phyloP scores from a whole-genome alignment of 2,329 filamentous ascomycete species.

The Phyllosticta capitalensis region DNA sequence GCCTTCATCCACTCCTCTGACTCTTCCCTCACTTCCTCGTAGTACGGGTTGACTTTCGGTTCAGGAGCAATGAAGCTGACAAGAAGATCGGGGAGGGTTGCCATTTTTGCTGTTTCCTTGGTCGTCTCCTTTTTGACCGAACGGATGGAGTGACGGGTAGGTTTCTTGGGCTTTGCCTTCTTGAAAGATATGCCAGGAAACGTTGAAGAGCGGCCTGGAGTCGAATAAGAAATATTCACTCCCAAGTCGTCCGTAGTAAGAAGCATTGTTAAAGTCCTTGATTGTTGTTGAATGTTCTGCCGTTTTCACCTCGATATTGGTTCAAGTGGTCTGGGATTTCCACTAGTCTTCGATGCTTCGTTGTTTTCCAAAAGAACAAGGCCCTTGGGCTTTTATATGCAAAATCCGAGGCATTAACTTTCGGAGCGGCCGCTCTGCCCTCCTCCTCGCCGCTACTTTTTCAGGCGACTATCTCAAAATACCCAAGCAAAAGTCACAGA shows the following conservation, averaged over 20 bases:
- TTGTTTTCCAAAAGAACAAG: not conserved
- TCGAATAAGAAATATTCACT: not conserved
- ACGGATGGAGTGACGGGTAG: not conserved
- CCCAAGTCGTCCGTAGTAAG: not conserved
- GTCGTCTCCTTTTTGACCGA: not conserved
- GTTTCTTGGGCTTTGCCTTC: not conserved
- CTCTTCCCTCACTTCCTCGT: constrained; percentile 7
- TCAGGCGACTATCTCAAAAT: not conserved
- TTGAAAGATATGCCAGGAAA: not conserved
- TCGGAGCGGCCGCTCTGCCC: not conserved
- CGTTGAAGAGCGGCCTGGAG: not conserved
- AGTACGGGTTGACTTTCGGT: constrained; percentile 9
- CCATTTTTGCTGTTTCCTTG: not conserved
- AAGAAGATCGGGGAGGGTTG: constrained; percentile 9
- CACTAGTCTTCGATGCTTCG: not conserved
- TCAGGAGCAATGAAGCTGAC: constrained; percentile 10
- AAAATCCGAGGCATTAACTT: not conserved
- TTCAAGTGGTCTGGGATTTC: not conserved
- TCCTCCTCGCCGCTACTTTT: not conserved
- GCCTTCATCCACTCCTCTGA: constrained; percentile 8
- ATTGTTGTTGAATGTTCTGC: not conserved
- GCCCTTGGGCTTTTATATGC: not conserved
- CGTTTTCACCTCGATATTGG: not conserved
- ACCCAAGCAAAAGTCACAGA: not conserved
- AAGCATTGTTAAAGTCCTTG: not conserved